These are phyloP conservation scores for Phyllosticta citriasiana DNA, from an alignment of 2,329 filamentous ascomycete genomes.

Conservation along the genomic window DNA sequence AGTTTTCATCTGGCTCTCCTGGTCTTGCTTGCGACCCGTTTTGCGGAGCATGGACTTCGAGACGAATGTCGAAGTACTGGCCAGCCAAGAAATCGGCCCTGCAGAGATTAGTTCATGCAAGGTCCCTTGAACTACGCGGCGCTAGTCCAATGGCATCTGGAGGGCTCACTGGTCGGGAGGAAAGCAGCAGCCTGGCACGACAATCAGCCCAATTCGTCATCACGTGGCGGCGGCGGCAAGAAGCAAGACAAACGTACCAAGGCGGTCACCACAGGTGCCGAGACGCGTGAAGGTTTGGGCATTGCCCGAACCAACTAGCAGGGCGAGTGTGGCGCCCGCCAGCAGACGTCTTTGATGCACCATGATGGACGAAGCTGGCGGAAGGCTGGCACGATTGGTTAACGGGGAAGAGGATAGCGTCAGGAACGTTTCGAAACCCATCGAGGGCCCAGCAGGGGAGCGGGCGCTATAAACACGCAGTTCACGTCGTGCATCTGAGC, in stretches of 20 bases:
- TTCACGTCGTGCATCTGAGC: neutral
- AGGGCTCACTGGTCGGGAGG: constrained; percentile 45
- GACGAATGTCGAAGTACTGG: constrained; percentile 73
- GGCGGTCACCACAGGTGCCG: constrained; percentile 41
- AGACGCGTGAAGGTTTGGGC: constrained; percentile 48
- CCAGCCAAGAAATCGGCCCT: constrained; percentile 72
- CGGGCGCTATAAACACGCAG: neutral
- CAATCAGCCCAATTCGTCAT: constrained; percentile 13
- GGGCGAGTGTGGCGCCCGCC: neutral
- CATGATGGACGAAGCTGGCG: neutral
- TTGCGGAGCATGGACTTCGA: constrained; percentile 68
- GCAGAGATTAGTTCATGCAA: neutral
- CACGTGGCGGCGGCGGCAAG: neutral
- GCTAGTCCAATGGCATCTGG: constrained; percentile 4
- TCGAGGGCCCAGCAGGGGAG: neutral
- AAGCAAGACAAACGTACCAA: constrained; percentile 30
- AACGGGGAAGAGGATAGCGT: neutral
- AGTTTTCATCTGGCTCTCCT: constrained; percentile 59
- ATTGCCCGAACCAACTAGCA: constrained; percentile 3
- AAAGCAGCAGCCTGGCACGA: constrained; percentile 37
- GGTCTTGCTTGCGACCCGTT: constrained; percentile 74
- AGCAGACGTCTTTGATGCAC: neutral
- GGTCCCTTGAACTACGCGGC: neutral
- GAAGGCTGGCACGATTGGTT: neutral
- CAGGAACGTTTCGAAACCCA: neutral